Conservation (phyloP, 2,329 filamentous ascomycete species). For the Lachnellula hyalina region DNA sequence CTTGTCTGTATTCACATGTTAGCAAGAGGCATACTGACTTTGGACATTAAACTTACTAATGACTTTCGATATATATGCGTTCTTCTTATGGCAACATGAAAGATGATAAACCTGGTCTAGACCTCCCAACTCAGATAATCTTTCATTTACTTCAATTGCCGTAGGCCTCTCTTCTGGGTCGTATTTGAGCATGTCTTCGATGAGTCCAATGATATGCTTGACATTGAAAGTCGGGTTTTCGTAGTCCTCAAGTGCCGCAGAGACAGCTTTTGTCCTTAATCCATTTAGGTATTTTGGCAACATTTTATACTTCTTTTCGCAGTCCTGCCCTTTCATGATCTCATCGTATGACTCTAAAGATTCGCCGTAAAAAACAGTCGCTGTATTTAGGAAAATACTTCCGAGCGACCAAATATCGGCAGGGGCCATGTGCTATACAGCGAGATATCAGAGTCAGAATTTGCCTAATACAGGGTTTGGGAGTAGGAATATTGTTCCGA, state of each 20-base stretch:
- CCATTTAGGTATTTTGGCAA: conserved; percentile 14
- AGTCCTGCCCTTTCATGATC: conserved; percentile 29
- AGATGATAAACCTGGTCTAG: conserved; percentile 44
- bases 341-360: conserved; percentile 37
- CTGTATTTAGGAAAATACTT: conserved; percentile 41
- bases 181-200: conserved; percentile 48
- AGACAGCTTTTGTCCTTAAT: conserved; percentile 10
- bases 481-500: too few species aligned
- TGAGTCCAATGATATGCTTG: conserved; percentile 38
- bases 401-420: conserved; percentile 46
- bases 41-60: conserved; percentile 30
- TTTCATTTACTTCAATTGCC: conserved; percentile 45
- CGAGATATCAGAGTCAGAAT: too few species aligned
- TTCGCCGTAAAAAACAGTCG: conserved; percentile 39
- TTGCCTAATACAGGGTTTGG: too few species aligned
- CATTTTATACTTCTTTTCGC: conserved; percentile 31
- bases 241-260: conserved; percentile 12
- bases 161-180: conserved; percentile 45
- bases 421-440: conserved; percentile 36
- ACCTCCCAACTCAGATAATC: conserved; percentile 41
- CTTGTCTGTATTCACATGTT: conserved; percentile 10
- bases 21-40: neutral
- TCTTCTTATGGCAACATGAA: conserved; percentile 39
- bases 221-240: conserved; percentile 21
- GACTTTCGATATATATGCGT: conserved; percentile 27